A percentile compares a stretch with the other conserved stretches of the same genome.
Conservation (phyloP, 2,329 filamentous ascomycete genomes). For the Diplodia seriata region DNA sequence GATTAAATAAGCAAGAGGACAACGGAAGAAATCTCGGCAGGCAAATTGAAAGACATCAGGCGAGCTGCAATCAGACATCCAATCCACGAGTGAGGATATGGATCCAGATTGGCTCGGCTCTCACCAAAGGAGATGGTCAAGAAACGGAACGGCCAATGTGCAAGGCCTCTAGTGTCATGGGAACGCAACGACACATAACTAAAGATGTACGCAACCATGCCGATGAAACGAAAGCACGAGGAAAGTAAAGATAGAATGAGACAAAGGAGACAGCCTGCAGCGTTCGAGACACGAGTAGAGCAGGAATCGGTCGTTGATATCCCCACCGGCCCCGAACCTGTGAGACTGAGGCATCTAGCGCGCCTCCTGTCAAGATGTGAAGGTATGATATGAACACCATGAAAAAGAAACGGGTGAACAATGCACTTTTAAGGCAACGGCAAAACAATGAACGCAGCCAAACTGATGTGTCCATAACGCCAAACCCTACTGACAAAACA, state of each 20-base stretch:
- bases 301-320: neutral
- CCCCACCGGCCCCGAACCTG: neutral
- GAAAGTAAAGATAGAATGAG: neutral
- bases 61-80: neutral
- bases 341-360: neutral
- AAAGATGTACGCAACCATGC: neutral
- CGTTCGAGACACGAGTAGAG: neutral
- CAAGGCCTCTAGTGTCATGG: neutral
- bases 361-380: neutral
- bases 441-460: neutral
- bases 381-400: too few relatives aligned
- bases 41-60: neutral
- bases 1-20: neutral
- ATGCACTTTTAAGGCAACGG: neutral
- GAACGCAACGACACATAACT: neutral
- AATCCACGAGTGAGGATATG: neutral
- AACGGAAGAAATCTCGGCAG: neutral
- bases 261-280: neutral
- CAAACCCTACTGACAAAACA: neutral
- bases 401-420: neutral
- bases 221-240: neutral
- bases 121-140: neutral
- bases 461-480: constrained; percentile 2
- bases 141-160: neutral
- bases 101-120: neutral